These are phyloP conservation scores for Crithidia mellificae DNA, from an alignment of 208 protist genomes.

Conservation along the genomic window DNA sequence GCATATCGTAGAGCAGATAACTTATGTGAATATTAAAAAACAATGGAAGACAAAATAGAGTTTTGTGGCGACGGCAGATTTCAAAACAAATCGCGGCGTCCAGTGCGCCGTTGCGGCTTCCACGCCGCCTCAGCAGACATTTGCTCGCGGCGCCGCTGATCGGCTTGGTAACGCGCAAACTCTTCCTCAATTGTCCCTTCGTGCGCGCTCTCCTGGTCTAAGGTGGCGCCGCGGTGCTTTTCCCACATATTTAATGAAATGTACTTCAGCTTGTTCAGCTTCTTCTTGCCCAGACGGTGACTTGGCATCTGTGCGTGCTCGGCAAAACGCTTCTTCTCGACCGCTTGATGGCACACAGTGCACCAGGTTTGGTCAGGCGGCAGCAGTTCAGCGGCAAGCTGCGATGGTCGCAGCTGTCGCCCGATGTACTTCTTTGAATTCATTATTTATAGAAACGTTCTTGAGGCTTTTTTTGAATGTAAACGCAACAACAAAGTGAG, in stretches of 20 bases:
- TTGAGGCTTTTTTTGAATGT: not conserved
- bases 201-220: slow-evolving; percentile 60
- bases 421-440: slow-evolving; percentile 75
- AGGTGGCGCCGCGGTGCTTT: slow-evolving; percentile 66
- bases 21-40: not conserved
- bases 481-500: too few relatives aligned
- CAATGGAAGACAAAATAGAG: too few relatives aligned
- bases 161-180: slow-evolving; percentile 57
- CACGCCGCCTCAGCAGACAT: slow-evolving; percentile 24
- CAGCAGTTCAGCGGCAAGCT: slow-evolving; percentile 73
- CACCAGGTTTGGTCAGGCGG: slow-evolving; percentile 80
- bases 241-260: slow-evolving; percentile 81
- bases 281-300: slow-evolving; percentile 60
- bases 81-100: slow-evolving; percentile 15
- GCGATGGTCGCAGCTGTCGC: slow-evolving; percentile 69
- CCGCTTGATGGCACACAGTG: slow-evolving; percentile 63
- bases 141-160: slow-evolving; percentile 66
- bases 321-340: slow-evolving; percentile 47
- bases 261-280: slow-evolving; percentile 72
- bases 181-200: slow-evolving; percentile 56
- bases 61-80: too few relatives aligned
- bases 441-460: slow-evolving; percentile 11
- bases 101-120: not conserved
- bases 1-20: too few relatives aligned
- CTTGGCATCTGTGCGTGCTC: slow-evolving; percentile 43